Evolutionary conservation across 441 rosid species (phyloP).

Genomic region (Euphorbia schlechtendalii): DNA sequence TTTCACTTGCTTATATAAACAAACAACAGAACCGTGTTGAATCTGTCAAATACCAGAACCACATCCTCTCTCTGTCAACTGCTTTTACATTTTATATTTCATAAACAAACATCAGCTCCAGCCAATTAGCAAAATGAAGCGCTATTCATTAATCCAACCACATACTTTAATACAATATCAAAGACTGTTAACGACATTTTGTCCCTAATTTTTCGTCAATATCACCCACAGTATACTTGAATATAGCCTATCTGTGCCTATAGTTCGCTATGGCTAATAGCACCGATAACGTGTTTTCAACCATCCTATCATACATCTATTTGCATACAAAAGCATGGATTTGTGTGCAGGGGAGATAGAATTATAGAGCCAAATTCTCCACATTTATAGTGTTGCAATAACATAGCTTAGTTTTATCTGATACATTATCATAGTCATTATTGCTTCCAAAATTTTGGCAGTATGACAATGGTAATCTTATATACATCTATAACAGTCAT

Average conservation of each 20-base stretch:
- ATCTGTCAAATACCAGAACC: neutral
- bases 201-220: neutral
- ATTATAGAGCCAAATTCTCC: neutral
- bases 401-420: slow-evolving; percentile 1
- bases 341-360: too few species aligned
- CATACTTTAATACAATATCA: neutral
- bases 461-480: slow-evolving; percentile 1
- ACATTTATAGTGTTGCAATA: neutral
- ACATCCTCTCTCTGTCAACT: slow-evolving; percentile 2
- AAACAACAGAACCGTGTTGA: neutral
- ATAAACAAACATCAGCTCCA: neutral
- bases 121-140: neutral
- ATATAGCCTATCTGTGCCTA: neutral
- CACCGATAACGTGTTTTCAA: neutral
- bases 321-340: neutral
- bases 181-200: neutral
- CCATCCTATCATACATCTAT: neutral
- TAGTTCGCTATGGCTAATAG: neutral
- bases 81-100: neutral
- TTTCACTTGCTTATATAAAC: neutral
- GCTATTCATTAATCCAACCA: neutral
- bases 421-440: slow-evolving; percentile 12
- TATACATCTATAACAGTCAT: slow-evolving; percentile 12
- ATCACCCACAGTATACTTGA: too few species aligned
- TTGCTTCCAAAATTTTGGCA: slow-evolving; percentile 4